Evolutionary conservation across 352 stramenopile genomes (phyloP).

Genomic region (Aphanomyces invadans): DNA sequence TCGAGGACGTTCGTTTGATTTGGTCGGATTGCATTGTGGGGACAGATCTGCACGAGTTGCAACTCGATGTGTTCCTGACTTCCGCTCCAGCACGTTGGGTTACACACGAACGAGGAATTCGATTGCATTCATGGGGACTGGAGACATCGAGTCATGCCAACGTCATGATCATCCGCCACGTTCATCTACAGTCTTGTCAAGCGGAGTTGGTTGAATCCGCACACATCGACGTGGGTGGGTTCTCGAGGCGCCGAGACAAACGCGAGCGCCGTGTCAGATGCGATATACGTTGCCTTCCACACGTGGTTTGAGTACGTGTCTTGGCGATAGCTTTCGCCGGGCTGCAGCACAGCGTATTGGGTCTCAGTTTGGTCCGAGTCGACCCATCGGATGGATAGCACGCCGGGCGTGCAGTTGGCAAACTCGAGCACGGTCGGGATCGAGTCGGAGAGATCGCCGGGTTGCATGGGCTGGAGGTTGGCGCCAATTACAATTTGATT

Average conservation of each 20-base stretch:
- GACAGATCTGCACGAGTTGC: no score
- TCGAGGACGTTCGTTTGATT: no score
- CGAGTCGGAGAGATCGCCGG: background rate
- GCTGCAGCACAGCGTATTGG: constrained; percentile 19
- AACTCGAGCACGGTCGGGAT: constrained; percentile 14
- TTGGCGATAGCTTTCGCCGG: constrained; percentile 14
- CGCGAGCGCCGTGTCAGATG: background rate
- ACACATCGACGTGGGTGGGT: constrained; percentile 15
- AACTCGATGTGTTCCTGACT: no score
- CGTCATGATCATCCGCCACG: no score
- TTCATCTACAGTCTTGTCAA: background rate
- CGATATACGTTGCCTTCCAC: constrained; percentile 19
- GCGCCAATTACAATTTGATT: constrained; percentile 9
- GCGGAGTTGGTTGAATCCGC: constrained; percentile 3
- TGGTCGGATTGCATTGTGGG: no score
- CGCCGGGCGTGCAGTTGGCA: constrained; percentile 7
- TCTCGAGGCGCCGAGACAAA: background rate
- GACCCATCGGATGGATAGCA: constrained; percentile 13
- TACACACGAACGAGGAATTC: no score
- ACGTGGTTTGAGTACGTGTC: constrained; percentile 24
- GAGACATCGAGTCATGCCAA: no score
- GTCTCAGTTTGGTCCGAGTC: background rate
- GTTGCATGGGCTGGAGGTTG: background rate
- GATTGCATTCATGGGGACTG: no score
- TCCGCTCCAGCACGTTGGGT: no score